Evolutionary conservation across 306 rosid species (phyloP).

Genomic region (Pterocarpus santalinus): DNA sequence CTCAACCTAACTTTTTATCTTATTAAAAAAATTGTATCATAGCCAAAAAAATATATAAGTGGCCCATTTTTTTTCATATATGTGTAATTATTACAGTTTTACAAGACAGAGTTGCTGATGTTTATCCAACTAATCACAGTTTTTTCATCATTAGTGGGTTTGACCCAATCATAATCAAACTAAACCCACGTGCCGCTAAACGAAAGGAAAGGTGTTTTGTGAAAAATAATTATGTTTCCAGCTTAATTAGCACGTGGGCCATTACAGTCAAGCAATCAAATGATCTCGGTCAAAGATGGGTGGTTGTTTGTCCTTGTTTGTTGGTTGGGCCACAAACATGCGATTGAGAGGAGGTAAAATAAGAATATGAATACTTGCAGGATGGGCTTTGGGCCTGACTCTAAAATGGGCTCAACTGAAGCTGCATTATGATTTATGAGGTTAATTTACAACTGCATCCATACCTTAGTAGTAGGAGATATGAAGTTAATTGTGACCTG

Average conservation of each 20-base stretch:
- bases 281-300: neutral
- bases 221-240: neutral
- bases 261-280: neutral
- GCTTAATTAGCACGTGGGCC: neutral
- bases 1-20: too few species aligned
- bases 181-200: neutral
- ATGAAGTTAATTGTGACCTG: too few species aligned
- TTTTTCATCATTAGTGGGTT: neutral
- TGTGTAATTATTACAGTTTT: neutral
- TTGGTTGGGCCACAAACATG: neutral
- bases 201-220: neutral
- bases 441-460: too few species aligned
- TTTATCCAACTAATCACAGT: neutral
- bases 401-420: neutral
- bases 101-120: neutral
- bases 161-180: neutral
- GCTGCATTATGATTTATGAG: too few species aligned
- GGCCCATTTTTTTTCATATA: neutral
- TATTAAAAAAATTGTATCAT: too few species aligned
- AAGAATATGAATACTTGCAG: neutral
- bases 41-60: too few species aligned
- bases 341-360: too few species aligned
- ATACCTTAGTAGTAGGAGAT: too few species aligned
- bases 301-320: neutral
- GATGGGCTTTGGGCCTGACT: neutral